These are phyloP conservation scores for Hericium alpestre DNA, from an alignment of 768 basidiomycete species.

Conservation along the genomic window DNA sequence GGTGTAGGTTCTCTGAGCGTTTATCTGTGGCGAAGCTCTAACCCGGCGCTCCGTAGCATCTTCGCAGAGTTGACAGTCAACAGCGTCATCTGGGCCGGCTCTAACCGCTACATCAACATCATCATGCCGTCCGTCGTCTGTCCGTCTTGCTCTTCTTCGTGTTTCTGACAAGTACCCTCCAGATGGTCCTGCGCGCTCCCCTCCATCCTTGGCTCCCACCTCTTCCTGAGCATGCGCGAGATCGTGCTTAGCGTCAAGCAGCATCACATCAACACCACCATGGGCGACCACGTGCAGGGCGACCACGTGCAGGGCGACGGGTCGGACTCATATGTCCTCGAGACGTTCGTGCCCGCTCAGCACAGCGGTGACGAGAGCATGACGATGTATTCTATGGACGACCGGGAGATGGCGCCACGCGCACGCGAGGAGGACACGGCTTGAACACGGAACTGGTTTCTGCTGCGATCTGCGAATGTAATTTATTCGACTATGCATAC, in stretches of 20 bases:
- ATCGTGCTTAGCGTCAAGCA: neutral
- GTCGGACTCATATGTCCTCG: neutral
- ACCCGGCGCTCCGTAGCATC: neutral
- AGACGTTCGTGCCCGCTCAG: neutral
- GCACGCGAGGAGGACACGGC: too few species aligned
- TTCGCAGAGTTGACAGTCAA: neutral
- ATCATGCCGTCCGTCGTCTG: neutral
- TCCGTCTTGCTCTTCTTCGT: neutral
- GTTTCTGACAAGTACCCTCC: neutral
- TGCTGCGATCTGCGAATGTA: too few species aligned
- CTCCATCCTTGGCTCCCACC: neutral
- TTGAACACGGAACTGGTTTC: too few species aligned
- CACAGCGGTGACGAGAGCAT: neutral
- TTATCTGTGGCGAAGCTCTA: neutral
- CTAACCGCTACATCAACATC: neutral
- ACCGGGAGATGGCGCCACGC: neutral
- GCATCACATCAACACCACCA: neutral
- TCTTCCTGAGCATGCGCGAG: constrained; percentile 1
- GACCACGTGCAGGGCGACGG: neutral
- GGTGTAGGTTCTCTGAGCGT: neutral
- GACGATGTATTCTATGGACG: neutral
- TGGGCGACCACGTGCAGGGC: neutral
- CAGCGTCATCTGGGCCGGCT: neutral
- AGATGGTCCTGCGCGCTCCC: constrained; percentile 2
- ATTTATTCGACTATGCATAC: too few species aligned